Conservation (phyloP, 1,284 basidiomycete species). For the Rhodotorula sp. region DNA sequence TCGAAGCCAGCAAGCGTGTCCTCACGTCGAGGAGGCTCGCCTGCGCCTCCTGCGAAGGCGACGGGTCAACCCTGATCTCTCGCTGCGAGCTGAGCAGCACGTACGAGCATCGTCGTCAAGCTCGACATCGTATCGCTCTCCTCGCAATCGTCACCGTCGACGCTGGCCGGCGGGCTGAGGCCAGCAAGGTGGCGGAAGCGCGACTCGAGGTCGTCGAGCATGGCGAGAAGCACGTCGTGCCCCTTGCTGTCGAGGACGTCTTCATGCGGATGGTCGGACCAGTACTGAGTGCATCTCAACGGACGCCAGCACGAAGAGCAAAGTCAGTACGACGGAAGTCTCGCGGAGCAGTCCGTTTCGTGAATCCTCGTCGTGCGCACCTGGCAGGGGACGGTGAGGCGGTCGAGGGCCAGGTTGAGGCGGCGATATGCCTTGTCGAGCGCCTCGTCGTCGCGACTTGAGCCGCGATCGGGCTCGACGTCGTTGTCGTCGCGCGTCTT, state of each 20-base stretch:
- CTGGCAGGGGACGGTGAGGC: constrained; percentile 4
- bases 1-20: too few relatives aligned
- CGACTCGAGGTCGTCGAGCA: neutral
- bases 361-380: neutral
- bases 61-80: too few relatives aligned
- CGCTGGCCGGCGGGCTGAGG: neutral
- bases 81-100: too few relatives aligned
- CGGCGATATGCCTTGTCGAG: neutral
- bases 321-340: too few relatives aligned
- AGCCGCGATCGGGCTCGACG: neutral
- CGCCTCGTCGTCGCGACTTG: neutral
- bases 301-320: too few relatives aligned
- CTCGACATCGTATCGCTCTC: neutral
- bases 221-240: neutral
- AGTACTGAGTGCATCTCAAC: neutral
- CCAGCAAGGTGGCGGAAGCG: neutral
- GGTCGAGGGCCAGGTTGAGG: constrained; percentile 7
- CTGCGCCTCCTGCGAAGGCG: neutral
- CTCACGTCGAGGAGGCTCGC: neutral
- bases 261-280: constrained; percentile 13
- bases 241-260: neutral
- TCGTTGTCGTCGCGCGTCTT: neutral
- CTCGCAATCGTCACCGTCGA: neutral
- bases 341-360: too few relatives aligned
- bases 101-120: neutral